phyloP scores from a whole-genome alignment of 192 early-diverging fungal genomes.

The Geranomyces variabilis region DNA sequence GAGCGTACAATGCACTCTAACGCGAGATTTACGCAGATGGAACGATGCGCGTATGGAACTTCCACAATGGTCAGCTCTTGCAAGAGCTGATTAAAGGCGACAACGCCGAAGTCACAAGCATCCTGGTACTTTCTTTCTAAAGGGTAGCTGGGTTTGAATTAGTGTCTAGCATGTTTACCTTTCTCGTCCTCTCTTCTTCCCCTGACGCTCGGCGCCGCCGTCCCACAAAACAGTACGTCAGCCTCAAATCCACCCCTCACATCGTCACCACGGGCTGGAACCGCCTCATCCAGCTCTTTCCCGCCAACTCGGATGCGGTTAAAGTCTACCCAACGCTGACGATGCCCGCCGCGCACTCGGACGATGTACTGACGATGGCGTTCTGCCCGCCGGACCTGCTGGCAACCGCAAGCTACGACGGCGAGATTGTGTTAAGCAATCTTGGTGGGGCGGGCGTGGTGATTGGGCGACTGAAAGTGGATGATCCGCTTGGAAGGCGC shows the following conservation, averaged over 20 bases:
- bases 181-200: too few species aligned
- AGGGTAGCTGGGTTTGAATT: background rate
- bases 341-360: slow-evolving; percentile 41
- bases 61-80: slow-evolving; percentile 62
- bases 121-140: slow-evolving; percentile 30
- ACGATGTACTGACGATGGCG: slow-evolving; percentile 56
- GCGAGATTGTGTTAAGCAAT: slow-evolving; percentile 52
- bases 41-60: slow-evolving; percentile 60
- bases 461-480: slow-evolving; percentile 35
- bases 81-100: slow-evolving; percentile 55
- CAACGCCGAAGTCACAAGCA: slow-evolving; percentile 53
- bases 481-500: slow-evolving; percentile 34
- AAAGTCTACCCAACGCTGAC: slow-evolving; percentile 35
- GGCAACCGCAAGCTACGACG: slow-evolving; percentile 51
- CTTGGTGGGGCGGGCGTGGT: slow-evolving; percentile 45
- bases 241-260: slow-evolving; percentile 44
- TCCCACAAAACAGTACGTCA: slow-evolving; percentile 46
- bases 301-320: slow-evolving; percentile 42
- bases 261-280: slow-evolving; percentile 61
- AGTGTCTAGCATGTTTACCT: background rate
- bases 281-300: slow-evolving; percentile 50
- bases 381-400: slow-evolving; percentile 51
- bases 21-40: slow-evolving; percentile 57
- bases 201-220: background rate
- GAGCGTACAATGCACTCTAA: too few species aligned